Evolutionary conservation across 2,329 filamentous ascomycete genomes (phyloP).

Genomic region (Arthrobotrys megalospora): DNA sequence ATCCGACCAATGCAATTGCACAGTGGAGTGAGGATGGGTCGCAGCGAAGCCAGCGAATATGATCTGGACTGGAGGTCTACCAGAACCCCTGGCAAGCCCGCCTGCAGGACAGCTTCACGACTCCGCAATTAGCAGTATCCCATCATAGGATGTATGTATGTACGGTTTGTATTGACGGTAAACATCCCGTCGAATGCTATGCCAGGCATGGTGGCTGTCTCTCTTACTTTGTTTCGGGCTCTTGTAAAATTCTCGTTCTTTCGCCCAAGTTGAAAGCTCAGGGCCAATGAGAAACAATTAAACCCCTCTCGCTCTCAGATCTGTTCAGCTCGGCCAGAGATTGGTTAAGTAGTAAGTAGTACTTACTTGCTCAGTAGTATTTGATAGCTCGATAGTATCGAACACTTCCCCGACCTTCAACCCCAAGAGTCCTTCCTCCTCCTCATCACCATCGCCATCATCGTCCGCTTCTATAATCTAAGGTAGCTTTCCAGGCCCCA

Average conservation of each 20-base stretch:
- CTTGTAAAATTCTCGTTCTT: neutral
- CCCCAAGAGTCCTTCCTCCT: neutral
- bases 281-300: neutral
- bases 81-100: slow-evolving; percentile 15
- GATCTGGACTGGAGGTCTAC: slow-evolving; percentile 6
- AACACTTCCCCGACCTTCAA: slow-evolving; percentile 3
- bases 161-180: neutral
- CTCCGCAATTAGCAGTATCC: slow-evolving; percentile 35
- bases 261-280: slow-evolving; percentile 10
- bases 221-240: neutral
- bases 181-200: slow-evolving; percentile 1
- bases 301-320: slow-evolving; percentile 3
- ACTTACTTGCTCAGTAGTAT: too few species aligned
- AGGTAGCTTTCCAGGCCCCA: neutral
- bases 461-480: neutral
- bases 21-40: slow-evolving; percentile 8
- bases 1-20: neutral
- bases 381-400: slow-evolving; percentile 3
- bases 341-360: too few species aligned
- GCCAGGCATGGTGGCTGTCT: neutral
- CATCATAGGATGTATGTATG: neutral
- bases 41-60: slow-evolving; percentile 15
- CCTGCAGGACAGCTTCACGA: slow-evolving; percentile 54
- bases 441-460: neutral
- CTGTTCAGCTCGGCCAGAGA: neutral